phyloP scores from a whole-genome alignment of 140 eudicot genomes.

The Bidens hawaiensis region DNA sequence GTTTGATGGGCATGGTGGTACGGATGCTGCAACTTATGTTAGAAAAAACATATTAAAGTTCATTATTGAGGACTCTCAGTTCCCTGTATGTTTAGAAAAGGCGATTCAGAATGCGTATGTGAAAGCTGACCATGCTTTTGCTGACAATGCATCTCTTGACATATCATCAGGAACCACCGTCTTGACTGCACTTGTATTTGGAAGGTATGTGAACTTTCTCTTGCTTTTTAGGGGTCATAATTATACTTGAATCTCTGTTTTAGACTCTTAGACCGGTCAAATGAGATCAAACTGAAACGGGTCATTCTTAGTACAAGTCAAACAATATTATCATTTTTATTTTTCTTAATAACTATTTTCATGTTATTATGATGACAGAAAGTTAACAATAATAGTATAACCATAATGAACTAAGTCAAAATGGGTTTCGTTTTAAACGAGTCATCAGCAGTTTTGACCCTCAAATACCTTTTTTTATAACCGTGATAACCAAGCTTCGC shows the following conservation, averaged over 20 bases:
- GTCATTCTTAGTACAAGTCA: neutral
- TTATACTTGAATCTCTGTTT: neutral
- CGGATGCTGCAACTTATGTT: constrained; percentile 73
- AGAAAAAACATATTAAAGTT: constrained; percentile 63
- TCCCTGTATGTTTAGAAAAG: constrained; percentile 63
- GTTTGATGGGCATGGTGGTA: constrained; percentile 98
- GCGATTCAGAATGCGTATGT: constrained; percentile 72
- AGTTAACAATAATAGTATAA: no score
- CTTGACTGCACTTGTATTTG: constrained; percentile 68
- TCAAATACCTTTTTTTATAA: no score
- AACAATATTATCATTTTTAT: neutral
- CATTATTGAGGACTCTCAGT: constrained; percentile 65
- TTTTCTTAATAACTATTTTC: no score
- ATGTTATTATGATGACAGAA: no score
- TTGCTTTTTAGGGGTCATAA: neutral
- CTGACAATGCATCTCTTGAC: constrained; percentile 68
- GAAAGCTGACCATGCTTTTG: constrained; percentile 77
- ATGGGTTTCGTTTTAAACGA: neutral
- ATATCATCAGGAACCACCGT: constrained; percentile 96
- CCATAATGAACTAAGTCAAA: no score
- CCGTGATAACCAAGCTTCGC: no score
- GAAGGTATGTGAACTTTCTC: constrained; percentile 47
- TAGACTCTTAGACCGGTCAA: neutral
- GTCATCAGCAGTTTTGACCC: no score
- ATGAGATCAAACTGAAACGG: neutral